Base-by-base conservation (phyloP, 306 rosid species). In the Carpinus fangiana region DNA sequence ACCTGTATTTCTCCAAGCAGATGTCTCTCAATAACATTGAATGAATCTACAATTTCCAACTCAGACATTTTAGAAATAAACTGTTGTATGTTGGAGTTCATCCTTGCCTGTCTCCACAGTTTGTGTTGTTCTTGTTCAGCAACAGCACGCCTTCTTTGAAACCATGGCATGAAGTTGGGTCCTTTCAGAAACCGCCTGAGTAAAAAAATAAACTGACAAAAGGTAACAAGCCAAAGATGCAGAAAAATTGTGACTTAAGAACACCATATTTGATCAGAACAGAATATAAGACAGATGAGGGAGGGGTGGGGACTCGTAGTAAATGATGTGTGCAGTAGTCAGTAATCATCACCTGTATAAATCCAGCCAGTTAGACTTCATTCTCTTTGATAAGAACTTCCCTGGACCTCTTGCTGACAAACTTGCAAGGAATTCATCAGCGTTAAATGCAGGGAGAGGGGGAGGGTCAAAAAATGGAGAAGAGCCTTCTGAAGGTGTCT, bases 331-430 rank as follows among this genome's bases (percentile, higher is more conserved):
- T 46, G 53, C 20, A 55, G 71, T 68, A 70, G 62, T 72, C 20
- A 79, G 46, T 4, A 65, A 34, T 64, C 54, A 62, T 66, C 80
- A 93, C 98, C 98, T 85, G 85, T 92, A 94, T 7, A 94, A 88
- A 73, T 94, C 97, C 84, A 90, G 84, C 97, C 98, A 92, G 78
- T 92, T 90, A 76, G 94, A 90, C 86, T 85, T 89, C 96, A 90
- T 89, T 77, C 97, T 84, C 88, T 94, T 94, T 5, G 93, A 88
- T 73, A 94, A 70, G 83, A 94, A 94, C 87, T 94, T 94, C 86
- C 96, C 97, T 1, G 96, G 97, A 73, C 97, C 97, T 78, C 98
- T 89, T 36, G 88, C 88, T 9, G 94, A 90, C 79, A 94, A 79
- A 81, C 80, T 88, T 72, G 85, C 90, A 36, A 92, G 85, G 84